Evolutionary conservation across 2,329 filamentous ascomycete genomes (phyloP), one percentile per base, ranked within the genome.

Genomic region (Blumeria hordei): DNA sequence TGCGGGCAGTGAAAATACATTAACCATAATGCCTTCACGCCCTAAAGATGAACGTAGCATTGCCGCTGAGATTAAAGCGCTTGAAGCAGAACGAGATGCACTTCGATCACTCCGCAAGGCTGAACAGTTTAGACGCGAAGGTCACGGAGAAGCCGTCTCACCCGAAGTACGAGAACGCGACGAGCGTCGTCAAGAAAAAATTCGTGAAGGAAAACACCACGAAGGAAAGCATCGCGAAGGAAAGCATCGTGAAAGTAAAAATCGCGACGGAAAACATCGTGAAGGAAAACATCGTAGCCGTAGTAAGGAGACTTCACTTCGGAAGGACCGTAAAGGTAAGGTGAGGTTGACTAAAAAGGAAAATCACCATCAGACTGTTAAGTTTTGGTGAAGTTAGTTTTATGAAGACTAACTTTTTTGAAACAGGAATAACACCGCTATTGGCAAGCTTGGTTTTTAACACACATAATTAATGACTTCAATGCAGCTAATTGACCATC

Each of bases 321-420:
- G 87, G 70, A 87, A 84, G 74, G 87, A 95, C 71, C 83, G 83
- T 74, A 92, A 85, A 88, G 88, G 88, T 93, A 92, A 82, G 84
- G 81, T 92, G 79, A 78, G 81, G 73, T 80, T 88, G 71, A 85
- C 83, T 72, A 77, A 85, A 69, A 84, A 83, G 65, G 79, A 80
- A 71, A 58, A 64, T 69, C 77, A 72, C 69, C 75, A 69, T 54
- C 58, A 55, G 55, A 16, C 14, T 21, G n/a, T n/a, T 14, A 37
- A 21, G 33, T 47, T 16, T 47, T 28, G 44, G 44, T 47, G 33
- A 18, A 28, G 6, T 11, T 47, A n/a, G 33, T 28, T 2, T 28
- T 2, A 28, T 28, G 21, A 28, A 28, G 21, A 28, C 21, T 28
- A 28, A 28, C 21, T 2, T 28, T 28, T 2, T 4, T 28, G 21